Conservation (phyloP, 208 protist genomes). For the Trypanosomatidae sp. region DNA sequence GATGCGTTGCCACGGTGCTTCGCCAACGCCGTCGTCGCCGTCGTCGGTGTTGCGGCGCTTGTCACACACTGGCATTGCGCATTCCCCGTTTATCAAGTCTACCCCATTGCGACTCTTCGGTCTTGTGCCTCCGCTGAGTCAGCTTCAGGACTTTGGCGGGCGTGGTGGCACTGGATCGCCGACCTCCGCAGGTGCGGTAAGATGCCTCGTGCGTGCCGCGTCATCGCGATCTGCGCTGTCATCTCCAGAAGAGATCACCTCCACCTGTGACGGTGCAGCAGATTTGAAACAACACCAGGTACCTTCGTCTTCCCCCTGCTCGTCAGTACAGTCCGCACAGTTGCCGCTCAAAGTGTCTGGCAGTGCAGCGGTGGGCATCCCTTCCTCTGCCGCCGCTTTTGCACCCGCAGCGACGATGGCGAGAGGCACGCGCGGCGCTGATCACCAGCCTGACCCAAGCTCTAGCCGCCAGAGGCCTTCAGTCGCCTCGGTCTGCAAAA, state of each 20-base stretch:
- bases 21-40: not conserved
- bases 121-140: not conserved
- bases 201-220: not conserved
- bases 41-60: not conserved
- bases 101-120: not conserved
- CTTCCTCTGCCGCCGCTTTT: not conserved
- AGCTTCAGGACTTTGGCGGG: not conserved
- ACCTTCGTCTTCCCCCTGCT: not conserved
- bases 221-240: not conserved
- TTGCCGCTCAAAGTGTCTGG: not conserved
- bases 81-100: not conserved
- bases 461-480: not conserved
- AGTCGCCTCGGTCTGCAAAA: slow-evolving; percentile 8
- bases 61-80: not conserved
- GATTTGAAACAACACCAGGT: not conserved
- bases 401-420: not conserved
- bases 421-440: not conserved
- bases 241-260: not conserved
- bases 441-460: not conserved
- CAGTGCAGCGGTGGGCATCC: not conserved
- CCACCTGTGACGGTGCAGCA: not conserved
- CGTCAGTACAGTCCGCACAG: not conserved
- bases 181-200: not conserved
- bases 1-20: not conserved
- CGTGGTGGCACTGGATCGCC: not conserved